phyloP scores from a whole-genome alignment of 192 early-diverging fungal genomes.

The Backusella circina region DNA sequence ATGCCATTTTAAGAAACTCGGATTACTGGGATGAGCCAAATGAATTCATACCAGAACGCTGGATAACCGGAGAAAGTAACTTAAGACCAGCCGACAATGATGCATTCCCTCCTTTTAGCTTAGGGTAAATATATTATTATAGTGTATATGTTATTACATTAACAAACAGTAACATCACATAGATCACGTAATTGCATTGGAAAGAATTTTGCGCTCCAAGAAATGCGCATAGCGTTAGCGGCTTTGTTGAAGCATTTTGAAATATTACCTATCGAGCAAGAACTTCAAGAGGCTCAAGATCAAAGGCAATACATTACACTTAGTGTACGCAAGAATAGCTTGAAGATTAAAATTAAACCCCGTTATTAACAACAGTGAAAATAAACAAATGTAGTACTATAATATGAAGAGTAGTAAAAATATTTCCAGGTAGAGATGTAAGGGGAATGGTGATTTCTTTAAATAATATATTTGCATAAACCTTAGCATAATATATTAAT shows the following conservation, averaged over 20 bases:
- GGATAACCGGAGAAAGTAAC: slow-evolving; percentile 3
- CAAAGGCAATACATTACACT: slow-evolving; percentile 23
- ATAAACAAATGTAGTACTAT: neutral
- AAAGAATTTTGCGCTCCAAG: slow-evolving; percentile 45
- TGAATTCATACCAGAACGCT: slow-evolving; percentile 31
- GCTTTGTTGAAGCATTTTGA: slow-evolving; percentile 41
- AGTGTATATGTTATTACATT: neutral
- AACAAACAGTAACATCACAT: neutral
- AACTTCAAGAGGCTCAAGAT: slow-evolving; percentile 63
- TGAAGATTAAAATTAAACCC: slow-evolving; percentile 8
- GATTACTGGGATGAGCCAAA: slow-evolving; percentile 22
- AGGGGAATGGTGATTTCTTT: too few relatives aligned
- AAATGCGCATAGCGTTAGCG: slow-evolving; percentile 45
- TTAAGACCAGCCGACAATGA: slow-evolving; percentile 26
- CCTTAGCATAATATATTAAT: too few relatives aligned
- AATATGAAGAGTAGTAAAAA: too few relatives aligned
- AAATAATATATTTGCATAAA: too few relatives aligned
- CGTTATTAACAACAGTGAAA: neutral
- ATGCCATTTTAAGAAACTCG: slow-evolving; percentile 5
- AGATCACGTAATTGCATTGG: slow-evolving; percentile 51
- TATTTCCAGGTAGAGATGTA: too few relatives aligned
- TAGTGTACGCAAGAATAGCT: slow-evolving; percentile 8
- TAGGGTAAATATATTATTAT: slow-evolving; percentile 22
- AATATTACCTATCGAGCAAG: slow-evolving; percentile 40
- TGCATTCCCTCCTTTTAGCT: slow-evolving; percentile 47